phyloP scores from a whole-genome alignment of 2,329 filamentous ascomycete genomes.

The Xylaria sp. region DNA sequence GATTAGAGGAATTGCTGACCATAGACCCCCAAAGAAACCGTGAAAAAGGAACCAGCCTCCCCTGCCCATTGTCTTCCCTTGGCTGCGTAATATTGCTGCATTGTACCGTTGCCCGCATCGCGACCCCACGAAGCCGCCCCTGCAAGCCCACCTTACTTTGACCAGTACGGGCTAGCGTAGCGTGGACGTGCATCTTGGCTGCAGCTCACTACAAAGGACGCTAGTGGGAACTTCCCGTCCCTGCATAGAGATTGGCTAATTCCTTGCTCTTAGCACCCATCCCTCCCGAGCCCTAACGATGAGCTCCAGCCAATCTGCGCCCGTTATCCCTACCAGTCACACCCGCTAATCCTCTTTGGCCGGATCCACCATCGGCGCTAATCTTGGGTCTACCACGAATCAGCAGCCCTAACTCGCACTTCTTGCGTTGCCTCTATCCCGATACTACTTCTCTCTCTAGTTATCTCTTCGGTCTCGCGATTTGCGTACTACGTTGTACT shows the following conservation, averaged over 20 bases:
- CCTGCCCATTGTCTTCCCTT: conserved; percentile 37
- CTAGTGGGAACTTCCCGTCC: conserved; percentile 48
- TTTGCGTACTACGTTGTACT: conserved; percentile 36
- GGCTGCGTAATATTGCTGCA: conserved; percentile 47
- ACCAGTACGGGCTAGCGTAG: conserved; percentile 22
- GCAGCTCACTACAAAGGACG: conserved; percentile 36
- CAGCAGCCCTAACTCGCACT: conserved; percentile 32
- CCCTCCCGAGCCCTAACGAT: conserved; percentile 42
- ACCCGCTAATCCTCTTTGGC: conserved; percentile 45
- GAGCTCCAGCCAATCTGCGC: conserved; percentile 45
- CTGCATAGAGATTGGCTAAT: conserved; percentile 47
- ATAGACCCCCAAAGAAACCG: conserved; percentile 26
- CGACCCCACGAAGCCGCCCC: conserved; percentile 31
- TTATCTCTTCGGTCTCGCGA: conserved; percentile 5
- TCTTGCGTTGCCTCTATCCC: conserved; percentile 24
- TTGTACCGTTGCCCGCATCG: conserved; percentile 38
- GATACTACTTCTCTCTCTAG: neutral
- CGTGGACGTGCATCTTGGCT: conserved; percentile 3
- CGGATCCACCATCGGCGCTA: conserved; percentile 45
- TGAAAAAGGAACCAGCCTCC: conserved; percentile 32
- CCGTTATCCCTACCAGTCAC: conserved; percentile 42
- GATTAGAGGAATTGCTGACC: conserved; percentile 12
- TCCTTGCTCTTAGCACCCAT: conserved; percentile 36
- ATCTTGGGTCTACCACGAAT: conserved; percentile 42
- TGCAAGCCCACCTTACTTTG: conserved; percentile 22